These are phyloP conservation scores for Corchorus olitorius DNA, from an alignment of 345 rosid species.

Conservation along the genomic window DNA sequence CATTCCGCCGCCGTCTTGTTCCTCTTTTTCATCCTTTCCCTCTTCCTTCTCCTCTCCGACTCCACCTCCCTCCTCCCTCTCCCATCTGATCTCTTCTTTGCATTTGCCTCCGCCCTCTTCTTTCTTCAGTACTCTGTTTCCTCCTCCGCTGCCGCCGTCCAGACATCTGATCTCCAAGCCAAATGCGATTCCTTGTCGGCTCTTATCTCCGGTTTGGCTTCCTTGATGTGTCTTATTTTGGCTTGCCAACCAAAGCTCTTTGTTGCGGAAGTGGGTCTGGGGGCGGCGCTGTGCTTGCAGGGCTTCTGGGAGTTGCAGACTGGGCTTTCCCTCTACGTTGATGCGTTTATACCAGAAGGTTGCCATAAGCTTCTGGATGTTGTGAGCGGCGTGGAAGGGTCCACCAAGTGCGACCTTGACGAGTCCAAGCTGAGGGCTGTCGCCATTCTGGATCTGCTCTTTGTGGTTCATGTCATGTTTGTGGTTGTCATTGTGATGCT, in stretches of 20 bases:
- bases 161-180: slow-evolving; percentile 82
- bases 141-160: slow-evolving; percentile 63
- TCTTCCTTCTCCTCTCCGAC: slow-evolving; percentile 63
- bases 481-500: slow-evolving; percentile 57
- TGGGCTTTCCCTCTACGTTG: slow-evolving; percentile 83
- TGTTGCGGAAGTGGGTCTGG: slow-evolving; percentile 71
- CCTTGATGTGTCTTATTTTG: slow-evolving; percentile 64
- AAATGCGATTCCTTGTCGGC: slow-evolving; percentile 73
- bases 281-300: slow-evolving; percentile 68
- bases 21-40: slow-evolving; percentile 77
- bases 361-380: slow-evolving; percentile 82
- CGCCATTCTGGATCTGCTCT: slow-evolving; percentile 79
- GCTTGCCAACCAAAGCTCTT: slow-evolving; percentile 70
- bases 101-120: slow-evolving; percentile 74
- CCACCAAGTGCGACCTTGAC: slow-evolving; percentile 79
- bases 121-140: slow-evolving; percentile 70
- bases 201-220: slow-evolving; percentile 59
- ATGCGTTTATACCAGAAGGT: slow-evolving; percentile 85
- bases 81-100: slow-evolving; percentile 77
- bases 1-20: slow-evolving; percentile 75
- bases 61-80: slow-evolving; percentile 65
- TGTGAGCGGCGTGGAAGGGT: slow-evolving; percentile 73
- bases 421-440: slow-evolving; percentile 79
- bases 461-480: slow-evolving; percentile 68
- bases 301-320: slow-evolving; percentile 92